Conservation (phyloP, 768 basidiomycete genomes). For the Cyathus striatus region DNA sequence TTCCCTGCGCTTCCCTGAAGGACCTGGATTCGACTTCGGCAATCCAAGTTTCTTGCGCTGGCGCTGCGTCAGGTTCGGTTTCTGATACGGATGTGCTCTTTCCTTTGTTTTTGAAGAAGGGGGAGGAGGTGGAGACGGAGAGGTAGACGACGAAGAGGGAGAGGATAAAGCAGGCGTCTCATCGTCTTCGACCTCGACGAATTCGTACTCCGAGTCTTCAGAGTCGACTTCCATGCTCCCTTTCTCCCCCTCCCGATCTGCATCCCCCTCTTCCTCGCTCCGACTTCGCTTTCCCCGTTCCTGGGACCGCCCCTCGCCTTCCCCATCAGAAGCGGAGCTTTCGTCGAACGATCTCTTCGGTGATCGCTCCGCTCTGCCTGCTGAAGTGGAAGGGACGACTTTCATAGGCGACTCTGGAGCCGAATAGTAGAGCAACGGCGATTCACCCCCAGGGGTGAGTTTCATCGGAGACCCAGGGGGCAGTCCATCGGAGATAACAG, state of each 20-base stretch:
- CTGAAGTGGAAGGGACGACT: not conserved
- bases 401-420: not conserved
- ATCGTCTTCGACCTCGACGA: constrained; percentile 11
- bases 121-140: constrained; percentile 15
- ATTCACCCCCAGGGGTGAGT: not conserved
- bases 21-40: constrained; percentile 41
- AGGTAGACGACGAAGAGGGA: constrained; percentile 6
- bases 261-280: constrained; percentile 5
- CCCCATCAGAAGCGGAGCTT: constrained; percentile 21
- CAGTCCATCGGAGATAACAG: no score
- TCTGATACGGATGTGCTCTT: constrained; percentile 10
- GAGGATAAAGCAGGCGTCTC: constrained; percentile 3
- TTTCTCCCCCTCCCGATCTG: not conserved
- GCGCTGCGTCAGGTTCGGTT: constrained; percentile 49
- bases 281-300: not conserved
- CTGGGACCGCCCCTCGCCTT: constrained; percentile 23
- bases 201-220: constrained; percentile 1
- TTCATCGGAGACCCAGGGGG: not conserved
- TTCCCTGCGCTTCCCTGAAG: constrained; percentile 41
- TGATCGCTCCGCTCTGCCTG: constrained; percentile 38
- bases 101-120: constrained; percentile 9
- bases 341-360: constrained; percentile 8
- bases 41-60: constrained; percentile 55
- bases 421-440: not conserved
- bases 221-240: constrained; percentile 1